Evolutionary conservation across 495 filamentous ascomycete species (phyloP).

Genomic region (Apiosordaria backusii): DNA sequence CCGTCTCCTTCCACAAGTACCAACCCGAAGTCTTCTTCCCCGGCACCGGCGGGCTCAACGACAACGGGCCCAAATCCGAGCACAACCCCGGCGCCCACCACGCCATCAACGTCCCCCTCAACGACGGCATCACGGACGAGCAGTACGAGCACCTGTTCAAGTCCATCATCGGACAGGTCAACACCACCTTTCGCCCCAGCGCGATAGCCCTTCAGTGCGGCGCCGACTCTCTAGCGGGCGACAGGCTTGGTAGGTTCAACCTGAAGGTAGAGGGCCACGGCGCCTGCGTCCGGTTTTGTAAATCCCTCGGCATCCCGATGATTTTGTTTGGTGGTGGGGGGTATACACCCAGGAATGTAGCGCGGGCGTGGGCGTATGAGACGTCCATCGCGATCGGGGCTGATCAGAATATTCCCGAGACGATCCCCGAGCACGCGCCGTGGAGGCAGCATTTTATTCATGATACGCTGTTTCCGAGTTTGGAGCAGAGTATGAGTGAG

Average conservation of each 20-base stretch:
- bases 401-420: constrained; percentile 63
- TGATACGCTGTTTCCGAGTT: constrained; percentile 73
- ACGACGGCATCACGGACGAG: constrained; percentile 92
- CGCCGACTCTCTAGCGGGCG: constrained; percentile 90
- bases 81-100: constrained; percentile 91
- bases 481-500: constrained; percentile 61
- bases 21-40: constrained; percentile 87
- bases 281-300: constrained; percentile 83
- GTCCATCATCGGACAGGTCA: constrained; percentile 68
- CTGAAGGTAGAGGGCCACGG: constrained; percentile 92
- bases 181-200: constrained; percentile 71
- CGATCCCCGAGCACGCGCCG: constrained; percentile 66
- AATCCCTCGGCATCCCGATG: constrained; percentile 70
- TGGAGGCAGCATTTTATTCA: constrained; percentile 82
- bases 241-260: constrained; percentile 93
- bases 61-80: constrained; percentile 80
- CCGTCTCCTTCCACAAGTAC: constrained; percentile 96
- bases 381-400: constrained; percentile 84
- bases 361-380: constrained; percentile 93
- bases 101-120: constrained; percentile 90
- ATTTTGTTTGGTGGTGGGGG: constrained; percentile 92
- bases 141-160: constrained; percentile 85
- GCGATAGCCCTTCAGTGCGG: constrained; percentile 96
- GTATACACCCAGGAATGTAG: constrained; percentile 97
- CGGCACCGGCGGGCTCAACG: constrained; percentile 87